Conservation (phyloP, 768 basidiomycete genomes). For the Leccinellum luteum region DNA sequence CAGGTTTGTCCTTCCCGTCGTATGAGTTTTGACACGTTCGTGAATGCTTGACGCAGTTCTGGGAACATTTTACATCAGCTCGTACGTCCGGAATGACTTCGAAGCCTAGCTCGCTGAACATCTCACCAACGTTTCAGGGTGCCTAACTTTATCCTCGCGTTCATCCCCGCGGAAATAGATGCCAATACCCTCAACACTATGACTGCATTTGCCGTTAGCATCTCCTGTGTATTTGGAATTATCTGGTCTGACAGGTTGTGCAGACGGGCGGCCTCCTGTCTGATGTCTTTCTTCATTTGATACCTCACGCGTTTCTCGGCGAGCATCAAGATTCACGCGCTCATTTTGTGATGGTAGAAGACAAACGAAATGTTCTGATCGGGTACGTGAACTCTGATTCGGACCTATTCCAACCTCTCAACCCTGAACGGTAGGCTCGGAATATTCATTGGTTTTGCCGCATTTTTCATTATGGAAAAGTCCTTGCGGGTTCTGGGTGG, state of each 20-base stretch:
- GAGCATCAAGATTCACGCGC: conserved; percentile 73
- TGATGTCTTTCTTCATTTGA: conserved; percentile 88
- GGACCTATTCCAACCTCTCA: conserved; percentile 11
- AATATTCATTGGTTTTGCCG: conserved; percentile 83
- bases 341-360: conserved; percentile 82
- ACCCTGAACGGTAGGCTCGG: conserved; percentile 48
- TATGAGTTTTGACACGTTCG: conserved; percentile 17
- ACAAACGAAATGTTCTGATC: conserved; percentile 86
- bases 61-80: conserved; percentile 95
- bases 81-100: conserved; percentile 51
- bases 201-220: conserved; percentile 86
- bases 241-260: conserved; percentile 18
- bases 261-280: conserved; percentile 89
- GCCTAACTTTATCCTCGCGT: conserved; percentile 92
- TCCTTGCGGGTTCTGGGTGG: conserved; percentile 76
- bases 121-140: conserved; percentile 49
- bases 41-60: conserved; percentile 47
- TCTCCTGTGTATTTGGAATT: conserved; percentile 9
- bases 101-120: conserved; percentile 19
- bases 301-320: conserved; percentile 91
- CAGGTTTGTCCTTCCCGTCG: conserved; percentile 38
- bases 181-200: conserved; percentile 85
- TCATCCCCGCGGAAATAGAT: conserved; percentile 88
- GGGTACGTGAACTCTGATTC: conserved; percentile 53
- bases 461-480: conserved; percentile 95